phyloP scores from a whole-genome alignment of 768 basidiomycete genomes.

The Pisolithus orientalis region DNA sequence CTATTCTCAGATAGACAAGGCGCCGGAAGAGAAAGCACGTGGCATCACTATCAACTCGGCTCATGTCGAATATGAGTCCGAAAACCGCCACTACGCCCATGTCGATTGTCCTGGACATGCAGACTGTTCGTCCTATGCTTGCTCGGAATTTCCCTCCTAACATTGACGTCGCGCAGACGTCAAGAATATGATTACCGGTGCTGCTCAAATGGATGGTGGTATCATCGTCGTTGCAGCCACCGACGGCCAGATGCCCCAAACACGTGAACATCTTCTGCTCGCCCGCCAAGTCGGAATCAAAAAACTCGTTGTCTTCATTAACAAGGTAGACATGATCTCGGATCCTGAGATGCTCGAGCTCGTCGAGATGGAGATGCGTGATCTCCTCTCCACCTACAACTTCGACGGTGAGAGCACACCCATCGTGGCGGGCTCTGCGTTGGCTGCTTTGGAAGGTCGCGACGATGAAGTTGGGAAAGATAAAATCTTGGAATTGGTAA shows the following conservation, averaged over 20 bases:
- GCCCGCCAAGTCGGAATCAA: slow-evolving; percentile 98
- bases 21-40: slow-evolving; percentile 98
- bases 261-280: slow-evolving; percentile 94
- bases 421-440: slow-evolving; percentile 96
- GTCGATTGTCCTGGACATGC: slow-evolving; percentile 98
- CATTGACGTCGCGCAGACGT: slow-evolving; percentile 48
- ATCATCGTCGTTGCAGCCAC: slow-evolving; percentile 97
- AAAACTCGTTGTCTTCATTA: slow-evolving; percentile 97
- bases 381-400: slow-evolving; percentile 84
- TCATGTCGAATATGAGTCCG: slow-evolving; percentile 97
- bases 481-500: slow-evolving; percentile 78
- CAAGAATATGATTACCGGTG: slow-evolving; percentile 99
- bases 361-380: slow-evolving; percentile 99
- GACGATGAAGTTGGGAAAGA: slow-evolving; percentile 71
- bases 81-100: slow-evolving; percentile 87
- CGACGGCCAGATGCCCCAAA: slow-evolving; percentile 99
- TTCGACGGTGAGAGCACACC: slow-evolving; percentile 97
- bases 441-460: slow-evolving; percentile 88
- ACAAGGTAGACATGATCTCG: slow-evolving; percentile 95
- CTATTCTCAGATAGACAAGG: slow-evolving; percentile 97
- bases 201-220: slow-evolving; percentile 95
- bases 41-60: slow-evolving; percentile 99
- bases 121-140: slow-evolving; percentile 57
- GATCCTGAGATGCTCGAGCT: slow-evolving; percentile 99
- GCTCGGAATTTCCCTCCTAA: slow-evolving; percentile 3